Percentiles rank a stretch among this genome's conserved stretches.
phyloP scores from a whole-genome alignment of 139 green algal genomes.

The Pleodorina starrii region DNA sequence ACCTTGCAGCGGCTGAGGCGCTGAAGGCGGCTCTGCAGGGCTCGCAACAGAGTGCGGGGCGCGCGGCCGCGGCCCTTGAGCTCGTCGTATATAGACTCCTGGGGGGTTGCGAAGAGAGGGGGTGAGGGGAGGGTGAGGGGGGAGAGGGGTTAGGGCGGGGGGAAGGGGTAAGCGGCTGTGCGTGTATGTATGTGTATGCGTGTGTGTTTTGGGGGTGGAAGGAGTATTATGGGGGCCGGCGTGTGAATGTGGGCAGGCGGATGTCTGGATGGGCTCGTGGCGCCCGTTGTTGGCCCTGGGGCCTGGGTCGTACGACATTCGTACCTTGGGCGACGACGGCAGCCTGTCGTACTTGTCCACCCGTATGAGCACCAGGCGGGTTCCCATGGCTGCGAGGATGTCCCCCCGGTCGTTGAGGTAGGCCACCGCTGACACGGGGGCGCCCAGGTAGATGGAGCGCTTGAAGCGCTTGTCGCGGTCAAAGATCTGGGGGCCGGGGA shows the following conservation, averaged over 20 bases:
- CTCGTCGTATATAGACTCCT: conserved; percentile 44
- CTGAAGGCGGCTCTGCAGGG: conserved; percentile 24
- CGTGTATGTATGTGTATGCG: no score
- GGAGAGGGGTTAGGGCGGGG: not conserved
- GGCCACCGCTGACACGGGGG: conserved; percentile 23
- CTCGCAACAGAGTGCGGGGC: conserved; percentile 14
- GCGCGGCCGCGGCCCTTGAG: conserved; percentile 14
- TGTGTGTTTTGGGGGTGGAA: no score
- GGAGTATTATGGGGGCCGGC: no score
- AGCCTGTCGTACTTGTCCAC: conserved; percentile 23
- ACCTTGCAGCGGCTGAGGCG: conserved; percentile 1
- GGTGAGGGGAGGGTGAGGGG: not conserved
- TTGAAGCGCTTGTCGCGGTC: conserved; percentile 55
- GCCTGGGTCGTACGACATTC: not conserved
- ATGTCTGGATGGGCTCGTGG: no score
- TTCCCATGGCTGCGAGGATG: conserved; percentile 37
- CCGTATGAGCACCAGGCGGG: conserved; percentile 24
- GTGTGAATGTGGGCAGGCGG: no score
- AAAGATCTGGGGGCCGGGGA: conserved; percentile 51
- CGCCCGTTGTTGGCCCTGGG: no score
- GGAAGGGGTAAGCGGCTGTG: not conserved
- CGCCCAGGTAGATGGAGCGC: conserved; percentile 49
- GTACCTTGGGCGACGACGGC: not conserved
- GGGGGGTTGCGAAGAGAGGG: not conserved
- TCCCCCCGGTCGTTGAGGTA: conserved; percentile 59